Evolutionary conservation across 768 basidiomycete genomes (phyloP).

Genomic region (Hypsizygus marmoreus): DNA sequence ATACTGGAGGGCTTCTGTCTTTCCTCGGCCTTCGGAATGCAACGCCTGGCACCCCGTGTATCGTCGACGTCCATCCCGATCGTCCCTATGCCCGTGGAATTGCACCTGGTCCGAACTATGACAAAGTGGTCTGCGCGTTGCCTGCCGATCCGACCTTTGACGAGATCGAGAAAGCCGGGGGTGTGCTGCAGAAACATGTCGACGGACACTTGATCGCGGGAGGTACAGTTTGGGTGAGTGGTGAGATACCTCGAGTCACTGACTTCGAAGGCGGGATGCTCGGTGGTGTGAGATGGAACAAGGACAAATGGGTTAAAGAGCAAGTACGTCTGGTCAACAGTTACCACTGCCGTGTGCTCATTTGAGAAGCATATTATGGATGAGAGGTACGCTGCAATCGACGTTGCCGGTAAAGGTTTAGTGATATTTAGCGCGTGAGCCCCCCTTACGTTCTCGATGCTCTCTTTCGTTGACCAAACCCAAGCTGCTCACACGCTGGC

Average conservation of each 20-base stretch:
- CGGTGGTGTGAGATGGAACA: constrained; percentile 62
- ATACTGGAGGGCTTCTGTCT: constrained; percentile 72
- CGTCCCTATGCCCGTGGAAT: constrained; percentile 77
- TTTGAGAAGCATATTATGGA: constrained; percentile 72
- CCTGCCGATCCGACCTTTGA: constrained; percentile 74
- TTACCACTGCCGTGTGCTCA: neutral
- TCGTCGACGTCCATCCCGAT: constrained; percentile 77
- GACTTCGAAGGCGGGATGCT: constrained; percentile 68
- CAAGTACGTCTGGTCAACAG: constrained; percentile 39
- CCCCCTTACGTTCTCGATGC: too few relatives aligned
- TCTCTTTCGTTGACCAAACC: too few relatives aligned
- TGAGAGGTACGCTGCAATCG: constrained; percentile 76
- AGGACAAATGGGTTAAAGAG: constrained; percentile 54
- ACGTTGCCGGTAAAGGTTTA: constrained; percentile 80
- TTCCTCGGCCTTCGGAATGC: constrained; percentile 51
- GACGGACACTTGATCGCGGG: constrained; percentile 69
- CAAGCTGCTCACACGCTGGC: constrained; percentile 68
- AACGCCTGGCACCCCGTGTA: constrained; percentile 31
- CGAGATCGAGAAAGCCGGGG: constrained; percentile 58
- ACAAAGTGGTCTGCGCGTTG: constrained; percentile 59
- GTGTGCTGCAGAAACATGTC: constrained; percentile 51
- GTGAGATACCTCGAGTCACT: constrained; percentile 74
- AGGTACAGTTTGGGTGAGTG: constrained; percentile 73
- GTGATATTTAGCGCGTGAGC: constrained; percentile 84
- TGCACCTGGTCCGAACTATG: constrained; percentile 59